These are phyloP conservation scores for Lathyrus oleraceus DNA, from an alignment of 306 rosid genomes.

Conservation along the genomic window DNA sequence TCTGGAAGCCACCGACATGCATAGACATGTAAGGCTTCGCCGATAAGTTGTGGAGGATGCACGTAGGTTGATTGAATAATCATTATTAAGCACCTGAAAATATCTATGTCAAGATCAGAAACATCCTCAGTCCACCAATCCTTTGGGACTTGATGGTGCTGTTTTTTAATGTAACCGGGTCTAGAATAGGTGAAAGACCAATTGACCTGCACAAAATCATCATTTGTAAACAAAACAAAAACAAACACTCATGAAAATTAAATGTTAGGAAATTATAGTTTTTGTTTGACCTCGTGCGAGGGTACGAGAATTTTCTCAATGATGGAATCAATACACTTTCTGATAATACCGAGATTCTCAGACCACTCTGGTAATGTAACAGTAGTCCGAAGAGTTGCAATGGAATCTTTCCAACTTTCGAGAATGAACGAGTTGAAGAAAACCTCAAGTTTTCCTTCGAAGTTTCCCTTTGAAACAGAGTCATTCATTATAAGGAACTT, in stretches of 20 bases:
- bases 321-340: slow-evolving; percentile 87
- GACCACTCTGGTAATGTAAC: slow-evolving; percentile 76
- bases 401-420: slow-evolving; percentile 93
- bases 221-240: slow-evolving; percentile 18
- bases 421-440: slow-evolving; percentile 87
- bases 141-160: slow-evolving; percentile 76
- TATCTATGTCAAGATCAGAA: slow-evolving; percentile 87
- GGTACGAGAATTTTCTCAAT: slow-evolving; percentile 81
- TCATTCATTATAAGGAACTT: slow-evolving; percentile 90
- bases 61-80: slow-evolving; percentile 71
- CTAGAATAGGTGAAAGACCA: slow-evolving; percentile 98
- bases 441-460: slow-evolving; percentile 72
- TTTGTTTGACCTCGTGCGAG: slow-evolving; percentile 60
- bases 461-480: slow-evolving; percentile 73
- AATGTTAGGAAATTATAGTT: no score
- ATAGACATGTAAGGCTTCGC: slow-evolving; percentile 94
- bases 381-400: slow-evolving; percentile 67
- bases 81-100: slow-evolving; percentile 71
- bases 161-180: slow-evolving; percentile 76
- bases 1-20: slow-evolving; percentile 82
- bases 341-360: slow-evolving; percentile 81
- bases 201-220: slow-evolving; percentile 57
- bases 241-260: no score
- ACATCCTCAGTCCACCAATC: slow-evolving; percentile 99
- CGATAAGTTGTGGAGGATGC: slow-evolving; percentile 88